Percentiles rank a stretch among this genome's conserved stretches.
These are phyloP conservation scores for Cladophialophora carrionii DNA, from an alignment of 2,329 filamentous ascomycete genomes.

Conservation along the genomic window DNA sequence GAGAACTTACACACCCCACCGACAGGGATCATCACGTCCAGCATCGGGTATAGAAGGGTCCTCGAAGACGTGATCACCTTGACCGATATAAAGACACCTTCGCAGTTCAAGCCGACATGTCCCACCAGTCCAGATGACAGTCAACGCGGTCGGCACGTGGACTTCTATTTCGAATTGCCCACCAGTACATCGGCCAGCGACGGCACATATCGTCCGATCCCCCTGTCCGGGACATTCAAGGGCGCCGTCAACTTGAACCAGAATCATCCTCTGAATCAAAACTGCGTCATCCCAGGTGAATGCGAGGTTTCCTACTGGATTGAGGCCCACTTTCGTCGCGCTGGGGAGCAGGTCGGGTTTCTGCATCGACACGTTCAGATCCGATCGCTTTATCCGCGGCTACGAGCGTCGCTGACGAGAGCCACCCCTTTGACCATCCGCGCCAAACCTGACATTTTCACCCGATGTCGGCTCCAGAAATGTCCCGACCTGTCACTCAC, in stretches of 20 bases:
- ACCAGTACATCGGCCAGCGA: slow-evolving; percentile 10
- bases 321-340: slow-evolving; percentile 27
- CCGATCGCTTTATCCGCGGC: slow-evolving; percentile 21
- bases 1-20: neutral
- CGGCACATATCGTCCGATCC: slow-evolving; percentile 23
- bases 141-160: slow-evolving; percentile 18
- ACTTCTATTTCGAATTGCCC: slow-evolving; percentile 33
- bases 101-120: slow-evolving; percentile 19
- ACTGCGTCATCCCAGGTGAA: slow-evolving; percentile 20
- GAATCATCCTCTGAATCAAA: slow-evolving; percentile 25
- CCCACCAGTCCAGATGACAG: slow-evolving; percentile 6
- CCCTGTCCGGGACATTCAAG: slow-evolving; percentile 20
- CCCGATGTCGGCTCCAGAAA: slow-evolving; percentile 28
- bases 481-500: slow-evolving; percentile 24
- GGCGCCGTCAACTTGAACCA: slow-evolving; percentile 17
- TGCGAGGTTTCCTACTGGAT: slow-evolving; percentile 34
- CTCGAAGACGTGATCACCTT: slow-evolving; percentile 34
- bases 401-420: slow-evolving; percentile 16
- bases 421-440: slow-evolving; percentile 15
- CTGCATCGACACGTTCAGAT: slow-evolving; percentile 23
- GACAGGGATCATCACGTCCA: slow-evolving; percentile 30
- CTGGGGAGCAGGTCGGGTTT: slow-evolving; percentile 25
- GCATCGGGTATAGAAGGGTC: slow-evolving; percentile 20
- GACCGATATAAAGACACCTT: slow-evolving; percentile 29
- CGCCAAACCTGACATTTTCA: slow-evolving; percentile 29